Evolutionary conservation across 78 protist genomes (phyloP), one percentile per base, ranked within the genome.

Genomic region (Bigelowiella natans): DNA sequence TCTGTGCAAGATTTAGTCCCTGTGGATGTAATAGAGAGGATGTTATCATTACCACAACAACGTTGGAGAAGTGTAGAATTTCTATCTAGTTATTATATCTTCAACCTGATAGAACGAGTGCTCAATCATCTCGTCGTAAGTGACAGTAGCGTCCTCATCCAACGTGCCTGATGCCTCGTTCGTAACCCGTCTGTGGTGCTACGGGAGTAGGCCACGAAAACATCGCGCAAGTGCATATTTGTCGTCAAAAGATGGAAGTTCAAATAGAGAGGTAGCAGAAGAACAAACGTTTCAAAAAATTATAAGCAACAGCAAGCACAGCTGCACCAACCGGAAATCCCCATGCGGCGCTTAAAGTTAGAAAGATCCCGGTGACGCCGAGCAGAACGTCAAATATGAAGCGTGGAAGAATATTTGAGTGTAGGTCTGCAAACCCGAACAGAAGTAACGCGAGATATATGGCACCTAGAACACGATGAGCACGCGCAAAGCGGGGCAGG

Each of bases 1-100:
- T 51, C 82, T 88, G 90, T 1, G 31, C 0, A 0, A 88, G 90
- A 39, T 88, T 88, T 29, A 88, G 90, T 7, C 34, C 73, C 73
- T 51, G 18, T 51, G 73, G 18, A 26, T 51, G 18, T 51, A 18
- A 51, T 51, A 51, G 7, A 18, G 73, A 51, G 18, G n/a, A n/a
- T n/a, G n/a, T n/a, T n/a, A n/a, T n/a, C n/a, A n/a, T n/a, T n/a
- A n/a, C n/a, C n/a, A n/a, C n/a, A n/a, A n/a, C n/a, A n/a, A n/a
- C n/a, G n/a, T n/a, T n/a, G n/a, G n/a, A n/a, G n/a, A n/a, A n/a
- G n/a, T n/a, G n/a, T n/a, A n/a, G n/a, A n/a, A n/a, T n/a, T n/a
- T n/a, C n/a, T n/a, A n/a, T n/a, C n/a, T n/a, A n/a, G n/a, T n/a
- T n/a, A n/a, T n/a, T n/a, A n/a, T n/a, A n/a, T n/a, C n/a, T 51